phyloP scores from a whole-genome alignment of 164 flowering plant species.

The Berberis vulgaris region DNA sequence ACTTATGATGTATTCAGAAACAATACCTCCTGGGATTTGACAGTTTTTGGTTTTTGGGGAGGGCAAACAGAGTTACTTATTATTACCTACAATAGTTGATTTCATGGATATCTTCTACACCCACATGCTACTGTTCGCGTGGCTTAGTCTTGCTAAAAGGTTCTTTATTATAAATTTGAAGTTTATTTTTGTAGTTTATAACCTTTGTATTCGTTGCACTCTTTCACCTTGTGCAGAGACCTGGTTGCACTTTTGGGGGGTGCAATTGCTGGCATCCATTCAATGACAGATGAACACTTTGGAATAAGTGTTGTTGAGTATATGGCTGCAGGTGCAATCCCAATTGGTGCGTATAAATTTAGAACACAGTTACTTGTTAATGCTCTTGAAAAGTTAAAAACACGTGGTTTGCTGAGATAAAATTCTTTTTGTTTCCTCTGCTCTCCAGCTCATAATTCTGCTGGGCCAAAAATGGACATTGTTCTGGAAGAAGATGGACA shows the following conservation, averaged over 20 bases:
- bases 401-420: background rate
- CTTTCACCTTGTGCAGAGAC: slow-evolving; percentile 43
- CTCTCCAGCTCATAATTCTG: slow-evolving; percentile 80
- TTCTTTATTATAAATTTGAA: background rate
- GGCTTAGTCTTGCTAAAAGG: background rate
- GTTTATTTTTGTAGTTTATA: background rate
- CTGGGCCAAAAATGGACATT: slow-evolving; percentile 94
- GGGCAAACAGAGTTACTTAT: too few species aligned
- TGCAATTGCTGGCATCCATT: slow-evolving; percentile 79
- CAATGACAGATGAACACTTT: slow-evolving; percentile 95
- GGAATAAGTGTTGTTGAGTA: slow-evolving; percentile 91
- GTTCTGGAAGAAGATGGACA: slow-evolving; percentile 74
- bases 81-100: too few species aligned
- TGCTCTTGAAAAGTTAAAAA: background rate
- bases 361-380: background rate
- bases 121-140: background rate
- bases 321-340: slow-evolving; percentile 98
- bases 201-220: background rate
- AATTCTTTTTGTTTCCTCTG: background rate
- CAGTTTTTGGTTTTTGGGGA: too few species aligned
- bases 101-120: background rate
- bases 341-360: slow-evolving; percentile 55
- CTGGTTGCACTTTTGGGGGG: slow-evolving; percentile 77
- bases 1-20: too few species aligned
- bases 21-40: too few species aligned